phyloP scores from a whole-genome alignment of 2,329 filamentous ascomycete species.

The Pseudophaeomoniella oleicola region DNA sequence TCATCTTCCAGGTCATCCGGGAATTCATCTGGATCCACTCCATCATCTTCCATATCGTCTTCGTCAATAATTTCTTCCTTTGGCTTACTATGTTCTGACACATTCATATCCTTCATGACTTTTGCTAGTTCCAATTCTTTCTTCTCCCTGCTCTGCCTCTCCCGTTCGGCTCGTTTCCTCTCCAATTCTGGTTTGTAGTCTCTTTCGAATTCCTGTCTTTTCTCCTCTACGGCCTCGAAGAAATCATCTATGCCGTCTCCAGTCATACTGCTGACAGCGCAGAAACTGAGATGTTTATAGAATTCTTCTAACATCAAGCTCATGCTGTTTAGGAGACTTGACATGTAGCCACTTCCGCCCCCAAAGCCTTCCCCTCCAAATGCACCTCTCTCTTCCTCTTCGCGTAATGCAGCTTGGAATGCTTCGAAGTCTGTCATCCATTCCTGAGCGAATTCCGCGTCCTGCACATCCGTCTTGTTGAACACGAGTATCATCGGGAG shows the following conservation, averaged over 20 bases:
- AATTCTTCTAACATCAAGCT: constrained; percentile 95
- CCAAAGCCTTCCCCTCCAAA: constrained; percentile 61
- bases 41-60: constrained; percentile 29
- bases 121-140: constrained; percentile 74
- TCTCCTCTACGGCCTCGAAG: constrained; percentile 75
- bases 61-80: constrained; percentile 26
- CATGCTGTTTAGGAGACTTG: constrained; percentile 91
- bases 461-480: constrained; percentile 96
- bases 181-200: constrained; percentile 92
- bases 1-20: constrained; percentile 35
- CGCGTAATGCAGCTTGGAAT: constrained; percentile 72
- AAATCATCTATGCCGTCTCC: constrained; percentile 87
- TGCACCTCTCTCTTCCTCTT: constrained; percentile 64
- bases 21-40: constrained; percentile 33
- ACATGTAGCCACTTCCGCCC: constrained; percentile 88
- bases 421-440: constrained; percentile 99
- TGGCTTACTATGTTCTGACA: constrained; percentile 25
- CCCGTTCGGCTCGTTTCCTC: constrained; percentile 57
- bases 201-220: constrained; percentile 71
- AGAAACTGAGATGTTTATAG: constrained; percentile 83
- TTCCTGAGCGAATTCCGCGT: constrained; percentile 81
- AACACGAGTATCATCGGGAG: constrained; percentile 97
- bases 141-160: constrained; percentile 55
- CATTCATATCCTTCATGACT: constrained; percentile 86
- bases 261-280: constrained; percentile 85